phyloP scores from a whole-genome alignment of 140 eudicot species.

The Flaveria floridana region DNA sequence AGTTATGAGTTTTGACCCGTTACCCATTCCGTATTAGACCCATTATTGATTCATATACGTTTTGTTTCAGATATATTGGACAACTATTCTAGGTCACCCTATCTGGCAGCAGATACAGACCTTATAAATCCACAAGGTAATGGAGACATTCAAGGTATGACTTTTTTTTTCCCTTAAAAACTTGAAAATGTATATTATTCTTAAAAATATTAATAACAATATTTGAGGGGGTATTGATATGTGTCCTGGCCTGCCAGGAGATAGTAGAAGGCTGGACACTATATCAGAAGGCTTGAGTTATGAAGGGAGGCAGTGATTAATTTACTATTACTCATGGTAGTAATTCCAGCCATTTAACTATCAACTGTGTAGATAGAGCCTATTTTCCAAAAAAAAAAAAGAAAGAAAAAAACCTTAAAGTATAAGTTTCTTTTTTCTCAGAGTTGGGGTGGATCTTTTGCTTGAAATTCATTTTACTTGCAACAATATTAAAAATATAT shows the following conservation, averaged over 20 bases:
- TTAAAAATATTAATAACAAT: background rate
- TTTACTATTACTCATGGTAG: constrained; percentile 33
- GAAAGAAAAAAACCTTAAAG: background rate
- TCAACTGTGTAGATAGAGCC: constrained; percentile 7
- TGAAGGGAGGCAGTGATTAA: background rate
- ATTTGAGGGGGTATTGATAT: constrained; percentile 23
- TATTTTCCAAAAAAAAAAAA: background rate
- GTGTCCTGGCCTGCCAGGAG: constrained; percentile 44
- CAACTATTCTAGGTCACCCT: constrained; percentile 69
- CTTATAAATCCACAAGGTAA: constrained; percentile 53
- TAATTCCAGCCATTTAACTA: constrained; percentile 25
- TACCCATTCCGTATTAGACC: background rate
- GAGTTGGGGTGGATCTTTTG: constrained; percentile 4
- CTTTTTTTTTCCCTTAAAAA: background rate
- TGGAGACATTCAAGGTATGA: constrained; percentile 56
- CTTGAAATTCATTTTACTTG: background rate
- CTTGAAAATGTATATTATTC: background rate
- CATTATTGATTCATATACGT: constrained; percentile 1
- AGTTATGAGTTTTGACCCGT: background rate
- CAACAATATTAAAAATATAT: background rate
- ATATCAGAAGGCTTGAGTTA: background rate
- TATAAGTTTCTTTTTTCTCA: background rate
- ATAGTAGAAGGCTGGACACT: constrained; percentile 53
- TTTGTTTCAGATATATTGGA: constrained; percentile 54
- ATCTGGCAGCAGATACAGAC: constrained; percentile 51